These are phyloP conservation scores for Westerdykella ornata DNA, from an alignment of 2,329 filamentous ascomycete species.

Conservation along the genomic window DNA sequence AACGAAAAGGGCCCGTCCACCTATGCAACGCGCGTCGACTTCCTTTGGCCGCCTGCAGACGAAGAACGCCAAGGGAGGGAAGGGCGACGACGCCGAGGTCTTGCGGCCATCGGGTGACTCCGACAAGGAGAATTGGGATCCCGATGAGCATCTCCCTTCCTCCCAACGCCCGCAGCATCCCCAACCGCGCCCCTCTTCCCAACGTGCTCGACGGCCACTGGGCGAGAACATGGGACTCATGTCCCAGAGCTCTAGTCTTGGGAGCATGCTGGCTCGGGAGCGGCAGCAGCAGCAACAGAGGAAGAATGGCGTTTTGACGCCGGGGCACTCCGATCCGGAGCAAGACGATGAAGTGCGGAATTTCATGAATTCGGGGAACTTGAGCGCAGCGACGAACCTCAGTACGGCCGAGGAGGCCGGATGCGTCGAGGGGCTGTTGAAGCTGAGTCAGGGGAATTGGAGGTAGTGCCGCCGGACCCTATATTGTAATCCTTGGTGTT, in stretches of 20 bases:
- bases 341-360: conserved; percentile 60
- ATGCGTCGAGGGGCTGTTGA: conserved; percentile 81
- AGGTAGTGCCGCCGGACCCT: conserved; percentile 24
- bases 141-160: conserved; percentile 24
- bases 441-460: conserved; percentile 90
- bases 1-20: conserved; percentile 32
- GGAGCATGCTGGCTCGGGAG: conserved; percentile 31
- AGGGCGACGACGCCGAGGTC: conserved; percentile 35
- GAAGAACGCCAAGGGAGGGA: conserved; percentile 15
- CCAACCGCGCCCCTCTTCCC: conserved; percentile 29
- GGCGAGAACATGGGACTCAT: conserved; percentile 43
- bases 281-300: conserved; percentile 9
- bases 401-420: conserved; percentile 62
- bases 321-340: conserved; percentile 38
- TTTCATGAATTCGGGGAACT: conserved; percentile 63
- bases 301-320: conserved; percentile 18
- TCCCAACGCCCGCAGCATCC: conserved; percentile 1
- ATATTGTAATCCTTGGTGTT: no score
- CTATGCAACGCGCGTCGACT: conserved; percentile 34
- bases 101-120: conserved; percentile 61
- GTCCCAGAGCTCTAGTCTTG: conserved; percentile 34
- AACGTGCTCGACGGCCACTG: conserved; percentile 38
- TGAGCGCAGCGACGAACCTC: conserved; percentile 49
- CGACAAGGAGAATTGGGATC: conserved; percentile 88
- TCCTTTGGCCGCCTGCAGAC: conserved; percentile 30